Conservation (phyloP, 2,329 filamentous ascomycete species). For the Torrubiella hemipterigena region DNA sequence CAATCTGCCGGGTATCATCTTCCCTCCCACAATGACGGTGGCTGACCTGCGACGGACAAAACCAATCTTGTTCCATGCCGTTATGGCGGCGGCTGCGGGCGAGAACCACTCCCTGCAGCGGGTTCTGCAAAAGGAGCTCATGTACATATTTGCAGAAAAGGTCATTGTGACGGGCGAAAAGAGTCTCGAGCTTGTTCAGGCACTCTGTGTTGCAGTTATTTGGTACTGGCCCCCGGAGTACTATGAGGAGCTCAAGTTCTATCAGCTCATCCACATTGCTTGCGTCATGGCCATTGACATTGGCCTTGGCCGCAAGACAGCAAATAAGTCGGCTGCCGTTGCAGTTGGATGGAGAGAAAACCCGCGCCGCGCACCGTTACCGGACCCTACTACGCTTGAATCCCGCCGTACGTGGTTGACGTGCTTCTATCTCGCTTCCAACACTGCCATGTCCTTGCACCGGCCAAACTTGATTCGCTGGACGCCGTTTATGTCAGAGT, state of each 20-base stretch:
- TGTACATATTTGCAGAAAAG: conserved; percentile 61
- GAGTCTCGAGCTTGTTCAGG: conserved; percentile 71
- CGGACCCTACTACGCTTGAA: conserved; percentile 42
- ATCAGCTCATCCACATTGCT: conserved; percentile 72
- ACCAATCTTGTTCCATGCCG: conserved; percentile 57
- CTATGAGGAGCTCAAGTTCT: conserved; percentile 81
- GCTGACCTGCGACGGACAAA: conserved; percentile 44
- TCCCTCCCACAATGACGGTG: conserved; percentile 39
- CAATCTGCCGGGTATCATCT: conserved; percentile 52
- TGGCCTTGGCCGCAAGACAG: conserved; percentile 47
- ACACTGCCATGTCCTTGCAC: conserved; percentile 49
- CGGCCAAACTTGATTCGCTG: conserved; percentile 48
- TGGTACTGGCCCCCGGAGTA: conserved; percentile 81
- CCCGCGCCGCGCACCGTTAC: conserved; percentile 25
- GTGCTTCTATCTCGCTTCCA: conserved; percentile 46
- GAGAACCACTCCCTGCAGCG: conserved; percentile 45
- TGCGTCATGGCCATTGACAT: conserved; percentile 76
- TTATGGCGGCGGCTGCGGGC: conserved; percentile 54
- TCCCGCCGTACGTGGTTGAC: conserved; percentile 45
- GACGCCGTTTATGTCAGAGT: conserved; percentile 49
- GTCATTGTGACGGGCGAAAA: conserved; percentile 68
- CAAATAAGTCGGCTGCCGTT: conserved; percentile 7
- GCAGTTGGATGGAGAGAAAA: conserved; percentile 26
- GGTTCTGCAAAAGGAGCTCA: conserved; percentile 54
- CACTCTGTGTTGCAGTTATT: conserved; percentile 60